phyloP scores from a whole-genome alignment of 108 stramenopile genomes.

The Cyclotella sp. region DNA sequence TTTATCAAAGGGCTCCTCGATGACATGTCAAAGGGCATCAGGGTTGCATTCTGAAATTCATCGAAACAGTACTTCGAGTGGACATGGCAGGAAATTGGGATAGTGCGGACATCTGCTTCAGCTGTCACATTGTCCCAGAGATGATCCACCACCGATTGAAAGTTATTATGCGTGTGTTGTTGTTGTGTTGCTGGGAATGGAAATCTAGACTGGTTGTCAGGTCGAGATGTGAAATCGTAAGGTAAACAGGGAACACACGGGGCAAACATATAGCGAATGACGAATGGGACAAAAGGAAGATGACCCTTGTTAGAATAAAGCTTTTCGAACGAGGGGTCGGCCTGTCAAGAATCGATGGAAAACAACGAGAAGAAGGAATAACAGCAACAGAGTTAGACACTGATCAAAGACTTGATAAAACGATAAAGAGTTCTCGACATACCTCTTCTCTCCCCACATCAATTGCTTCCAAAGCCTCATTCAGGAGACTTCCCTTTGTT shows the following conservation, averaged over 20 bases:
- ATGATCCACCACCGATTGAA: slow-evolving; percentile 40
- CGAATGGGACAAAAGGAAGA: slow-evolving; percentile 68
- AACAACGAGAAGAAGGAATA: not conserved
- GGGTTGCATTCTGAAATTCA: slow-evolving; percentile 53
- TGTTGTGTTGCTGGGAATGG: slow-evolving; percentile 21
- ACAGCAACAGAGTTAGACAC: not conserved
- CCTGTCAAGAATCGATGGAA: not conserved
- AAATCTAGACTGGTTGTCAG: slow-evolving; percentile 11
- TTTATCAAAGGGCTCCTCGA: not conserved
- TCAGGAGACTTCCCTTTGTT: slow-evolving; percentile 52
- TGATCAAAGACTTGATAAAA: not conserved
- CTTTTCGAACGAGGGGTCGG: slow-evolving; percentile 51
- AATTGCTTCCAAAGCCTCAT: slow-evolving; percentile 56
- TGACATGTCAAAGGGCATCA: slow-evolving; percentile 51
- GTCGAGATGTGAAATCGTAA: slow-evolving; percentile 20
- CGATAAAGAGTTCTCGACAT: not conserved
- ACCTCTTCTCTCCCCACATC: slow-evolving; percentile 65
- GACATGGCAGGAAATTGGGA: slow-evolving; percentile 68
- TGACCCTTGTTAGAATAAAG: slow-evolving; percentile 56
- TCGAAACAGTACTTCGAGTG: slow-evolving; percentile 55
- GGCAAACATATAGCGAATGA: slow-evolving; percentile 72
- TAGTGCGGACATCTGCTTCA: slow-evolving; percentile 58
- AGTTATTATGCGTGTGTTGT: slow-evolving; percentile 8
- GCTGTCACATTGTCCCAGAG: slow-evolving; percentile 48
- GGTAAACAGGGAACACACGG: slow-evolving; percentile 42